Base-by-base conservation (phyloP, 2,329 filamentous ascomycete species). In the Phaeoacremonium minimum region DNA sequence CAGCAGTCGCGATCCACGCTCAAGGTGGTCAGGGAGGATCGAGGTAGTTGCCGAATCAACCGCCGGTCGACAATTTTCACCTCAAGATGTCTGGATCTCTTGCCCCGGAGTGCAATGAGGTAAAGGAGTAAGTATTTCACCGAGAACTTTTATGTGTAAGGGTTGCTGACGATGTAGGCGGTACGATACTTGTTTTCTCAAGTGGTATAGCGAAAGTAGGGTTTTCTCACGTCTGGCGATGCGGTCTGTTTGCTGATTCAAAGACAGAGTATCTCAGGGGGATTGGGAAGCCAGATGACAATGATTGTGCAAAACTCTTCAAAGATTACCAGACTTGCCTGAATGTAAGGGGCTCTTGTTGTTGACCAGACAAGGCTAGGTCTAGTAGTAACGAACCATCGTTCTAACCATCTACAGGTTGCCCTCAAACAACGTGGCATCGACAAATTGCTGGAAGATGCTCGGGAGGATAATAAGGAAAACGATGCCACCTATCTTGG, bases 131-230 rank as follows among this genome's bases (percentile, higher is more conserved):
- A 53, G 81, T 59, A 6, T 5, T 6, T 9, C 22, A n/a, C 22
- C n/a, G n/a, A n/a, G n/a, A n/a, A n/a, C n/a, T n/a, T n/a, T n/a
- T n/a, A n/a, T n/a, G n/a, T n/a, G n/a, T n/a, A n/a, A n/a, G n/a
- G n/a, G n/a, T n/a, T n/a, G 17, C 15, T 4, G 16, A 5, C 18
- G 38, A 36, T 30, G 33, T 29, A 96, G 90, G 60, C 87, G 83
- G 51, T 98, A 98, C 58, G 93, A 98, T 61, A 90, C 85, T 35
- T 98, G 93, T 67, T 98, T 98, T 60, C 69, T 98, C 46, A 97
- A 95, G 66, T 98, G 93, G 93, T 98, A 98, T 63, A 96, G 90
- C 57, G 93, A 98, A 66, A 97, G 93, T 96, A 72, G 41, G 83
- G 62, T 46, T 17, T 36, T 33, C 46, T 37, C 13, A 32, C 32